A percentile compares a stretch with the other conserved stretches of the same genome.
Evolutionary conservation across 2,329 filamentous ascomycete species (phyloP).

Genomic region (Phyllosticta citriasiana): DNA sequence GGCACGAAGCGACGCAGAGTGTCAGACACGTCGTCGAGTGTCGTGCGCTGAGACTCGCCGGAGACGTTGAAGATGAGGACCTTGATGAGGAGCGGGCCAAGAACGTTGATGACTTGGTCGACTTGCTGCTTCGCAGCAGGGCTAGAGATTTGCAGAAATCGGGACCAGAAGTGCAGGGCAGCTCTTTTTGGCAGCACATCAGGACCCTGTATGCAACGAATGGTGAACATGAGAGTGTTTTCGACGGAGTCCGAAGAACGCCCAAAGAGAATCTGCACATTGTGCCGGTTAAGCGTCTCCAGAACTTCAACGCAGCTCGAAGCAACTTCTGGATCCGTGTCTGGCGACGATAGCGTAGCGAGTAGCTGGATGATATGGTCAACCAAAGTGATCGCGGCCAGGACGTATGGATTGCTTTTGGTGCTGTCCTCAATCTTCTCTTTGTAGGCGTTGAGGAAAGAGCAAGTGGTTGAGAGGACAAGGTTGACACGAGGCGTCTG

Average conservation of each 20-base stretch:
- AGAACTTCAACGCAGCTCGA: constrained; percentile 67
- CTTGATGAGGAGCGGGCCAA: background rate
- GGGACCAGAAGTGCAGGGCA: constrained; percentile 60
- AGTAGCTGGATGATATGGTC: constrained; percentile 55
- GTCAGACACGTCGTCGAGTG: constrained; percentile 3
- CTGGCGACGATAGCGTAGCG: constrained; percentile 50
- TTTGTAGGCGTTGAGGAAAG: constrained; percentile 41
- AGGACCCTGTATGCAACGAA: constrained; percentile 58
- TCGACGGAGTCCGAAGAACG: constrained; percentile 49
- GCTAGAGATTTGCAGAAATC: background rate
- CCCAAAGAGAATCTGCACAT: constrained; percentile 52
- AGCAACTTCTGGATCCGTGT: constrained; percentile 59
- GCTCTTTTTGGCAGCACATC: constrained; percentile 69
- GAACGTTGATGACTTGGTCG: constrained; percentile 2
- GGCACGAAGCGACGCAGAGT: constrained; percentile 3
- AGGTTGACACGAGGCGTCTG: constrained; percentile 58
- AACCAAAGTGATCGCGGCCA: constrained; percentile 29
- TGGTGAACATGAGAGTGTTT: constrained; percentile 60
- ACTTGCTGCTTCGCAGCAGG: background rate
- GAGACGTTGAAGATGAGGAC: constrained; percentile 8
- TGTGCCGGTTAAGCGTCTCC: constrained; percentile 51
- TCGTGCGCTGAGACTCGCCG: constrained; percentile 5
- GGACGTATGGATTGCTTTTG: constrained; percentile 15
- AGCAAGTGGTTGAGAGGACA: constrained; percentile 61
- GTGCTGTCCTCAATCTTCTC: constrained; percentile 33